Evolutionary conservation across 1,284 basidiomycete species (phyloP).

Genomic region (Ganoderma boninense): DNA sequence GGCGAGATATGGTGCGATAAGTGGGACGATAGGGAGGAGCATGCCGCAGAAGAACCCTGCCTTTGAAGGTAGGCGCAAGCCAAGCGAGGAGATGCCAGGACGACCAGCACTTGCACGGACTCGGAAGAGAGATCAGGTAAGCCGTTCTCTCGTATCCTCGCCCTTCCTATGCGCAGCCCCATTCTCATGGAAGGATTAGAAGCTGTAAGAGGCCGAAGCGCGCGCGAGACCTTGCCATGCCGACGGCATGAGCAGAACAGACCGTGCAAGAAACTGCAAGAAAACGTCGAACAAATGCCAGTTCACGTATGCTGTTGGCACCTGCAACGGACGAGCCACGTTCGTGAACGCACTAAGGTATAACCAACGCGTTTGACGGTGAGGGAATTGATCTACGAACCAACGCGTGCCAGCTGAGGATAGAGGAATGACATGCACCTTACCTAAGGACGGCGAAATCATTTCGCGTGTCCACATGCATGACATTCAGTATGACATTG

Average conservation of each 20-base stretch:
- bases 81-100: neutral
- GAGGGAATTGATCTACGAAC: neutral
- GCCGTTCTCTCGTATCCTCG: neutral
- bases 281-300: too few species aligned
- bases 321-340: neutral
- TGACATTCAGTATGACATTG: conserved; percentile 9
- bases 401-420: neutral
- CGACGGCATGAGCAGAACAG: too few species aligned
- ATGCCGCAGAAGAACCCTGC: neutral
- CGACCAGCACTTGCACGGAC: neutral
- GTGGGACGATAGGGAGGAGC: neutral
- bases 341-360: neutral
- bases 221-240: too few species aligned
- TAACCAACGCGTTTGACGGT: neutral
- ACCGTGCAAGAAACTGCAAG: too few species aligned
- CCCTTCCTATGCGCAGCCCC: neutral
- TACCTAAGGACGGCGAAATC: neutral
- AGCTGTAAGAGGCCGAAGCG: too few species aligned
- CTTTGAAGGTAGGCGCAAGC: neutral
- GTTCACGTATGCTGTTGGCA: neutral
- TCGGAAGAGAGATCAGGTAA: neutral
- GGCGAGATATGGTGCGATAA: neutral
- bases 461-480: neutral
- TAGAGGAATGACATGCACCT: neutral
- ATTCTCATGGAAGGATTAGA: too few species aligned